phyloP scores from a whole-genome alignment of 345 rosid genomes.

The Xanthoceras sorbifolium region DNA sequence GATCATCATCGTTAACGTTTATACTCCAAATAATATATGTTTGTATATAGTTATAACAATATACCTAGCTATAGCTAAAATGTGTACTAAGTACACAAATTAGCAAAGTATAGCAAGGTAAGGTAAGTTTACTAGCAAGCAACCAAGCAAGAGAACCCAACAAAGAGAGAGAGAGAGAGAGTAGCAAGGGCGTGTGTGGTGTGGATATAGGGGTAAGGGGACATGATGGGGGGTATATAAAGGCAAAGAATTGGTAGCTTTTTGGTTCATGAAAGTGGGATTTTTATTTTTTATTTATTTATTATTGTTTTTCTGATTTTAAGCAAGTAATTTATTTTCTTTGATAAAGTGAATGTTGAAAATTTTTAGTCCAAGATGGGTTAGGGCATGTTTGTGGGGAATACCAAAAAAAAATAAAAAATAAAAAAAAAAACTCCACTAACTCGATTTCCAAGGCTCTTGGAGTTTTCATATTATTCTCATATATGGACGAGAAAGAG shows the following conservation, averaged over 20 bases:
- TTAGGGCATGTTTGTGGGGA: constrained; percentile 64
- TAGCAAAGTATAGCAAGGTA: constrained; percentile 1
- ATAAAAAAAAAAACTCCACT: constrained; percentile 63
- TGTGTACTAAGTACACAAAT: background rate
- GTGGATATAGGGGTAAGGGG: constrained; percentile 36
- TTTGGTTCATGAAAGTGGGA: constrained; percentile 34
- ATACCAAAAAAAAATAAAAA: no score
- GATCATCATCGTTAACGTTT: constrained; percentile 15
- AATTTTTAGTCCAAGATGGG: constrained; percentile 32
- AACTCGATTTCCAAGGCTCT: constrained; percentile 66
- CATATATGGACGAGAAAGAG: constrained; percentile 20
- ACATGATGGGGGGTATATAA: constrained; percentile 59
- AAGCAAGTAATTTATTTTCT: background rate
- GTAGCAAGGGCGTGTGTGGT: no score
- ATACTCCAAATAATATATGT: background rate
- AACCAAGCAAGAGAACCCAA: background rate
- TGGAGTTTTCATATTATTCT: constrained; percentile 51
- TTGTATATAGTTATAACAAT: background rate
- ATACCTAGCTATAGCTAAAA: background rate
- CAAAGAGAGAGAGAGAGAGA: background rate
- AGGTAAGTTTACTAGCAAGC: constrained; percentile 9
- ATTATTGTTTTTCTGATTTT: background rate
- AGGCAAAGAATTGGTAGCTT: constrained; percentile 51
- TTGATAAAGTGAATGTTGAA: constrained; percentile 35
- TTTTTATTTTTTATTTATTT: background rate